Evolutionary conservation across 2,329 filamentous ascomycete genomes (phyloP).

Genomic region (Pyrenophora tritici-repentis): DNA sequence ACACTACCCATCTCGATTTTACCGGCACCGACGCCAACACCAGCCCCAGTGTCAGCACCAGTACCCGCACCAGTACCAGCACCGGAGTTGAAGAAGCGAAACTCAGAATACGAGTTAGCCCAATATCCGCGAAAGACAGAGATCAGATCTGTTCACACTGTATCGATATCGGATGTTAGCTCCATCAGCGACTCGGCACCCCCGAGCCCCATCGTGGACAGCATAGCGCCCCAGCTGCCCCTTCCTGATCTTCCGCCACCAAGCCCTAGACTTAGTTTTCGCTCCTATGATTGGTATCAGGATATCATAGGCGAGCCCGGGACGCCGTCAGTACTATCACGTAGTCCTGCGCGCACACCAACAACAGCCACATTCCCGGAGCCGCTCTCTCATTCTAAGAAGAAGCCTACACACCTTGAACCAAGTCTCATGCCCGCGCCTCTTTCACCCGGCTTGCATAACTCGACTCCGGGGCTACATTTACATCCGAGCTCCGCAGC

Average conservation of each 20-base stretch:
- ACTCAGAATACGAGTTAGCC: slow-evolving; percentile 26
- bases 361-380: slow-evolving; percentile 15
- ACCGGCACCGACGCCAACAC: slow-evolving; percentile 1
- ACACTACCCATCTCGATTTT: slow-evolving; percentile 11
- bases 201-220: slow-evolving; percentile 14
- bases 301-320: slow-evolving; percentile 29
- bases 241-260: slow-evolving; percentile 26
- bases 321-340: background rate
- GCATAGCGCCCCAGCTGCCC: slow-evolving; percentile 19
- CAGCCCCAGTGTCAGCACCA: background rate
- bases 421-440: slow-evolving; percentile 16
- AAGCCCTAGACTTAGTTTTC: slow-evolving; percentile 31
- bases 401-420: slow-evolving; percentile 3
- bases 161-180: slow-evolving; percentile 10
- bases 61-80: slow-evolving; percentile 4
- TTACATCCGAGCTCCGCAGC: slow-evolving; percentile 26
- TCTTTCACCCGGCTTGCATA: slow-evolving; percentile 18
- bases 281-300: slow-evolving; percentile 36
- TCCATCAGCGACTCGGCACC: slow-evolving; percentile 4
- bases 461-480: slow-evolving; percentile 13
- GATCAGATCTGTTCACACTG: slow-evolving; percentile 1
- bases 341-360: slow-evolving; percentile 13
- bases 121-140: slow-evolving; percentile 17
- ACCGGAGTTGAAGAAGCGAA: slow-evolving; percentile 2
- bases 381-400: slow-evolving; percentile 12